Evolutionary conservation across 139 green algal genomes (phyloP), one percentile per base, ranked within the genome.

Genomic region (Ulvella scutata): DNA sequence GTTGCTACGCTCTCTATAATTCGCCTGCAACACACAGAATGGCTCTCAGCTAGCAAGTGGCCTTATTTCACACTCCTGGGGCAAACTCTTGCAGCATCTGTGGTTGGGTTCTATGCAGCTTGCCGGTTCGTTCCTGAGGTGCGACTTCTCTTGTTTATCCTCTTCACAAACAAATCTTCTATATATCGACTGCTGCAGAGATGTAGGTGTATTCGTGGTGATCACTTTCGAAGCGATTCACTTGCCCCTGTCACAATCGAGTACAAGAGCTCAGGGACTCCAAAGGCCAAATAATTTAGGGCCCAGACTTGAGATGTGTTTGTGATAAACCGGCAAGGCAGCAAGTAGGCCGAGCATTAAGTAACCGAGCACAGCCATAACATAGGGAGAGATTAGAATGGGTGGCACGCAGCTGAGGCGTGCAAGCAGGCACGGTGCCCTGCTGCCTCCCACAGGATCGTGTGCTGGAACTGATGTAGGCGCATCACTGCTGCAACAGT

Each of bases 11-110:
- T 67, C 13, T 36, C 51, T n/a, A 23, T 26, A 9, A 78, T 97
- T 2, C 77, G 72, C 0, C 81, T 98, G 20, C 29, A 61, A 9
- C 75, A 36, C 17, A 77, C 81, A 2, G 4, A 77, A 61, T 75
- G 86, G 34, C 62, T 96, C 23, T 39, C 84, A 23, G 84, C 94
- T 0, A 44, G 82, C 34, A 72, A 59, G 3, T 98, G 96, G 79
- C 88, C 87, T 0, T 73, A 79, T n/a, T 91, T 96, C 72, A 98
- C 94, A 0, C 80, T 98, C 67, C 3, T 93, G 3, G 76, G 85
- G 0, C 94, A 98, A 83, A 84, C 87, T 0, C 33, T 86, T 23
- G 94, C 86, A 6, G 88, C 85, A 2, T 79, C 90, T 43, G 43
- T 75, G 33, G 73, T 98, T 37, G 90, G 81, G 0, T 74, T 79